These are phyloP conservation scores for Massarina eburnea DNA, from an alignment of 2,329 filamentous ascomycete species.

Conservation along the genomic window DNA sequence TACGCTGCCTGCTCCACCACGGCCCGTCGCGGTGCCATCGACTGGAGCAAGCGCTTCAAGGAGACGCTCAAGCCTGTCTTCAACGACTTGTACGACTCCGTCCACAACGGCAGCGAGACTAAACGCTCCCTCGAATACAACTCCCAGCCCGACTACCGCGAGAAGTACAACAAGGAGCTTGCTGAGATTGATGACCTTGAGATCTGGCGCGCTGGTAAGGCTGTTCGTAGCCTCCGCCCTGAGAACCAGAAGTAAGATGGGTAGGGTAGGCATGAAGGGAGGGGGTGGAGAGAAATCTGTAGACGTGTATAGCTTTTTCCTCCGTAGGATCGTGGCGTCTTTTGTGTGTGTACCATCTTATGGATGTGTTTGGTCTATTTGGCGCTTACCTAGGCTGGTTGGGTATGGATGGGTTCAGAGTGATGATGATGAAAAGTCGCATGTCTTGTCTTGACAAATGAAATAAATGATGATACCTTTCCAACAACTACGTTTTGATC, in stretches of 20 bases:
- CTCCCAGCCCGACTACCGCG: constrained; percentile 89
- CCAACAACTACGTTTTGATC: no score
- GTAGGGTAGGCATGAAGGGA: neutral
- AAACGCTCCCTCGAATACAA: constrained; percentile 97
- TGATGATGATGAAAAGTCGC: no score
- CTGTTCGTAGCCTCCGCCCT: constrained; percentile 65
- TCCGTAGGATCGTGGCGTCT: no score
- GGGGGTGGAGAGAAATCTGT: constrained; percentile 16
- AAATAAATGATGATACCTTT: no score
- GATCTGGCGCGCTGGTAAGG: constrained; percentile 99
- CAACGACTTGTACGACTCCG: constrained; percentile 93
- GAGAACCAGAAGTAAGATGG: constrained; percentile 40
- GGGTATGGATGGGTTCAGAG: no score
- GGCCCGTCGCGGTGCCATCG: constrained; percentile 95
- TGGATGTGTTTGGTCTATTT: neutral
- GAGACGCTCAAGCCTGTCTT: constrained; percentile 98
- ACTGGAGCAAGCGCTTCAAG: constrained; percentile 98
- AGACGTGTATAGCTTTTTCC: constrained; percentile 27
- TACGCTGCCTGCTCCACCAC: constrained; percentile 99
- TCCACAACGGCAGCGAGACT: constrained; percentile 90
- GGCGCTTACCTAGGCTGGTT: no score
- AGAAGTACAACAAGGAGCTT: constrained; percentile 98
- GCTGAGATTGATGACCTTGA: constrained; percentile 96
- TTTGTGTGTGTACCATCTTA: no score
- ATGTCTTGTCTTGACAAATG: no score